Conservation (phyloP, 2,329 filamentous ascomycete species). For the Xylariaceae sp. region DNA sequence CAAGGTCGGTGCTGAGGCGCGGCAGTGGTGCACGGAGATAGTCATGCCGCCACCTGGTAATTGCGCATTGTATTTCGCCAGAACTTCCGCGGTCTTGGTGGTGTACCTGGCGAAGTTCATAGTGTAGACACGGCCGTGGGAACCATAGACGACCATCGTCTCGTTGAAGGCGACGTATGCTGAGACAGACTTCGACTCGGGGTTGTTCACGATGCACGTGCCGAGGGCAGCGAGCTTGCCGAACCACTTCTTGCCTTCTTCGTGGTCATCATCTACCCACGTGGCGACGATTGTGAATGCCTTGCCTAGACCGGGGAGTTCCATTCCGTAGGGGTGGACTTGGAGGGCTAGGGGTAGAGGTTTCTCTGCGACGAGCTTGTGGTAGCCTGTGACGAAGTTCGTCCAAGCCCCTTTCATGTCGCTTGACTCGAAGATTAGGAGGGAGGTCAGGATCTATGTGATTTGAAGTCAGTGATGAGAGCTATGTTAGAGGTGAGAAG, state of each 20-base stretch:
- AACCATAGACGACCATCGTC: conserved; percentile 22
- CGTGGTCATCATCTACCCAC: conserved; percentile 33
- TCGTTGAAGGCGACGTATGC: conserved; percentile 18
- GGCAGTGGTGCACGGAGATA: conserved; percentile 31
- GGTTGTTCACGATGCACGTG: conserved; percentile 18
- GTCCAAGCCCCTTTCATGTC: conserved; percentile 22
- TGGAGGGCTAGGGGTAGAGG: conserved; percentile 3
- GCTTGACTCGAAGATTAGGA: conserved; percentile 30
- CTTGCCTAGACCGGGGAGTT: conserved; percentile 30
- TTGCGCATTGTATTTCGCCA: conserved; percentile 23
- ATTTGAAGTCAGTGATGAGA: neutral
- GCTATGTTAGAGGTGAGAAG: neutral
- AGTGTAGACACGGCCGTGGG: conserved; percentile 22
- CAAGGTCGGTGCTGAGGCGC: conserved; percentile 16
- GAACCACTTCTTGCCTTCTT: conserved; percentile 19
- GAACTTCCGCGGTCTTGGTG: conserved; percentile 23
- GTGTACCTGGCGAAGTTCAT: conserved; percentile 25
- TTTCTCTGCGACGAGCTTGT: neutral
- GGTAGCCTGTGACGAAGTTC: neutral
- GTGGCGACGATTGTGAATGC: conserved; percentile 26
- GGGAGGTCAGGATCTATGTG: neutral
- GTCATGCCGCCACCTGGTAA: conserved; percentile 26
- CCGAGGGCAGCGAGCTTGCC: conserved; percentile 12
- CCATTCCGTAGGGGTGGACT: conserved; percentile 29
- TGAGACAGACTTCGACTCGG: conserved; percentile 12